Evolutionary conservation across 768 basidiomycete genomes (phyloP), one percentile per base, ranked within the genome.

Genomic region (Leccinellum albellum): DNA sequence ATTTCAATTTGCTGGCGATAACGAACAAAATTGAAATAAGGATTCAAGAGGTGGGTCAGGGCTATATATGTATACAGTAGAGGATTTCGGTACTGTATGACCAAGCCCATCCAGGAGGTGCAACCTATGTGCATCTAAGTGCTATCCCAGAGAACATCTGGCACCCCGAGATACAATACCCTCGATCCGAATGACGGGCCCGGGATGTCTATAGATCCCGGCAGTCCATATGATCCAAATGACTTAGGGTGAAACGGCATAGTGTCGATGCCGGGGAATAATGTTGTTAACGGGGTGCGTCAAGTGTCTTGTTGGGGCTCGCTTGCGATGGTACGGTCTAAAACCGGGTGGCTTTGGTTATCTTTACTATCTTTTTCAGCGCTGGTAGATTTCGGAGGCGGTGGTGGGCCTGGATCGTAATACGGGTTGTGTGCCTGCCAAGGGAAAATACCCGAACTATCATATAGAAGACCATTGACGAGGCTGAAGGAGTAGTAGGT

Each of bases 351-450:
- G 14, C 35, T 48, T 31, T 57, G 58, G 23, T 31, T 44, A 29
- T 37, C 56, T 47, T 58, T 51, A 31, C 59, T 44, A 29, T 42
- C 56, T 40, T 58, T 53, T 37, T 61, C 53, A 21, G 47, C 9
- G 2, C 63, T 61, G 53, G 74, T 71, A 31, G 64, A 56, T 45
- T 66, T 76, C 21, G 80, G 82, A 23, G 80, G 80, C 1, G 86
- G 84, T 0, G 78, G 82, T 8, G 85, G 87, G 1, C 87, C 88
- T 33, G 87, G 84, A 69, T 90, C 87, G 67, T 90, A 90, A 50
- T 77, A 66, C 2, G 89, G 86, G 62, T 89, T 90, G 54, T 72
- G 66, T 3, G 85, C 73, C 26, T 67, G 64, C 89, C 89, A 91
- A 13, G 66, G 66, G 52, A 33, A 33, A 21, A 60, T 29, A 7